phyloP scores from a whole-genome alignment of 176 grass and related monocot genomes.

The Phyllostachys edulis region DNA sequence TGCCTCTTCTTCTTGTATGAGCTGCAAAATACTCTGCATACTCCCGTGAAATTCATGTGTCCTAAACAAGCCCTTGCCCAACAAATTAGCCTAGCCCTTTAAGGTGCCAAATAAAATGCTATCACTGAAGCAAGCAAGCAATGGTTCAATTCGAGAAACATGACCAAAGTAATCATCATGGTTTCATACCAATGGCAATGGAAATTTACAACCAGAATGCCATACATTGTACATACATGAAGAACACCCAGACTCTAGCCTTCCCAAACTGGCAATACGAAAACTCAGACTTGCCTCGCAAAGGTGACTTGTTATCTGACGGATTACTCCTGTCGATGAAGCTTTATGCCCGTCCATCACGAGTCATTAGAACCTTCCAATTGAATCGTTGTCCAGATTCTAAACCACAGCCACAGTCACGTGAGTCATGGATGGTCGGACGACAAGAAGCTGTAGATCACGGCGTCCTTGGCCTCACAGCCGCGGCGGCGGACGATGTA shows the following conservation, averaged over 20 bases:
- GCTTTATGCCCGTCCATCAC: no score
- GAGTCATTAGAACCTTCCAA: no score
- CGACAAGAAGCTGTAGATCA: conserved; percentile 56
- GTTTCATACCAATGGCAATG: not conserved
- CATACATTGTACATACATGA: not conserved
- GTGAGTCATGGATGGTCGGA: not conserved
- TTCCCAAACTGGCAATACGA: not conserved
- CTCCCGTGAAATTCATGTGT: not conserved
- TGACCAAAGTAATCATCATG: not conserved
- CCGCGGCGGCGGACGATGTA: conserved; percentile 19
- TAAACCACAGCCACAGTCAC: no score
- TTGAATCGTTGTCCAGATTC: no score
- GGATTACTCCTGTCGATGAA: no score
- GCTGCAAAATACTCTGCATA: no score
- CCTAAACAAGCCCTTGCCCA: not conserved
- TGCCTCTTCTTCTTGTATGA: no score
- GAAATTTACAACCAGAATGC: not conserved
- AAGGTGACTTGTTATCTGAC: no score
- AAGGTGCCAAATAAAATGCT: not conserved
- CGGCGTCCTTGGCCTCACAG: conserved; percentile 22
- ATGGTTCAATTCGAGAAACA: not conserved
- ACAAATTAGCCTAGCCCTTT: not conserved
- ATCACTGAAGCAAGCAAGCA: not conserved
- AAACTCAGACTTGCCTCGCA: no score
- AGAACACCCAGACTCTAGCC: not conserved